Evolutionary conservation across 345 rosid genomes (phyloP), one percentile per base, ranked within the genome.

Genomic region (Pistacia vera): DNA sequence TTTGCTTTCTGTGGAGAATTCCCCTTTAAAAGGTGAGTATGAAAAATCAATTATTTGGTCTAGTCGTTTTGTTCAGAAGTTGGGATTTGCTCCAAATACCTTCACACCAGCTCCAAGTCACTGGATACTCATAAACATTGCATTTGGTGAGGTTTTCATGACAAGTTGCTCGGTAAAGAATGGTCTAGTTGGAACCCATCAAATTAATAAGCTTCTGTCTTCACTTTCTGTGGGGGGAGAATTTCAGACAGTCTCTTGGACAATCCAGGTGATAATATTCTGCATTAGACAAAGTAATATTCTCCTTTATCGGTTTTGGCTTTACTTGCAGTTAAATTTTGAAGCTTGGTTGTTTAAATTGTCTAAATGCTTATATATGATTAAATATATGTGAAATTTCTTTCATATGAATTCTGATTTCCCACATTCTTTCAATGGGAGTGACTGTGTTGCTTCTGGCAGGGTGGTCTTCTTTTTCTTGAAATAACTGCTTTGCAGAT

Each of bases 381-480:
- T 51, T 25, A 49, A 54, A 10, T 44, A 11, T 71, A n/a, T 55
- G 57, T 33, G 30, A 33, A 28, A 60, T 70, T 64, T 66, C 51
- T 46, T 72, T 56, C 17, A 49, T 62, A 66, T 54, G 49, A 70
- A 63, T 68, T 74, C 62, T 73, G 22, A 35, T 56, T 33, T 67
- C 51, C 8, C 51, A 35, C 11, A 49, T 46, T 60, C 66, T 72
- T 85, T 74, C 28, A 49, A 77, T 69, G 60, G 61, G 76, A 81
- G 63, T 77, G 79, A 79, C 67, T 60, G 61, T 86, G 83, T 69
- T 89, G 78, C 75, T 75, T 52, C 66, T 78, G 85, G 80, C 98
- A 95, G 99, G 99, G 97, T 80, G 90, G 94, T 77, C 82, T 80
- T 81, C 76, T 90, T 71, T 75, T 90, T 77, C 80, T 93, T 83